Evolutionary conservation across 2,329 filamentous ascomycete genomes (phyloP).

Genomic region (Verticillium tricorpus): DNA sequence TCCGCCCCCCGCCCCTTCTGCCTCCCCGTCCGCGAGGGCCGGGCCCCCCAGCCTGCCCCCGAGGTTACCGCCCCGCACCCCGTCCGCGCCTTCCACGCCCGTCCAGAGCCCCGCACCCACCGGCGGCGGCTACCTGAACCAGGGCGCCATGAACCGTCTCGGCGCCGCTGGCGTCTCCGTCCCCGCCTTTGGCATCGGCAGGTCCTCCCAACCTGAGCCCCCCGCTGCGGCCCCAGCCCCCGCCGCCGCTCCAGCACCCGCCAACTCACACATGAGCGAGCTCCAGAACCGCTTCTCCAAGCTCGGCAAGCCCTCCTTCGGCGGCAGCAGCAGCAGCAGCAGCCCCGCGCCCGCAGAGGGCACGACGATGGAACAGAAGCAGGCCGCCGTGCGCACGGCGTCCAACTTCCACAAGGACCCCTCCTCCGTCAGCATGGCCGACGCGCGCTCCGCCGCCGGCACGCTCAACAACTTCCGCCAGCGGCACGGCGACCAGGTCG

Average conservation of each 20-base stretch:
- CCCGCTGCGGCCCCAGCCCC: conserved; percentile 21
- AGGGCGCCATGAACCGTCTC: conserved; percentile 60
- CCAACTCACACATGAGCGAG: conserved; percentile 51
- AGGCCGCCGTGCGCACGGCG: conserved; percentile 58
- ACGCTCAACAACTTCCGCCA: conserved; percentile 67
- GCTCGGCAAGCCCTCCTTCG: conserved; percentile 35
- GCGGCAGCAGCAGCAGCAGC: background rate
- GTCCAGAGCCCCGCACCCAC: conserved; percentile 21
- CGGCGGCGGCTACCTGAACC: conserved; percentile 34
- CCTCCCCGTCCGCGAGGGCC: conserved; percentile 21
- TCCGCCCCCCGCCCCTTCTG: conserved; percentile 21
- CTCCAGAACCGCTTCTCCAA: conserved; percentile 64
- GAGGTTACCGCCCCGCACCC: conserved; percentile 51
- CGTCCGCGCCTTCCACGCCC: conserved; percentile 20
- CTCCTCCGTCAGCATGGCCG: conserved; percentile 54
- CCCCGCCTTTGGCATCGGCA: conserved; percentile 69
- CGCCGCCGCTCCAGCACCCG: conserved; percentile 20
- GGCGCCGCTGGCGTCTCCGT: conserved; percentile 73
- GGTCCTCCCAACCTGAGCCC: conserved; percentile 14
- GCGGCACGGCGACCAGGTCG: conserved; percentile 64
- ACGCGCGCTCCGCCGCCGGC: conserved; percentile 52
- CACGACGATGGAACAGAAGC: conserved; percentile 61
- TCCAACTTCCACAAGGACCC: conserved; percentile 56
- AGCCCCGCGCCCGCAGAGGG: conserved; percentile 34
- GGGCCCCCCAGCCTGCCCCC: conserved; percentile 67